Base-by-base conservation (phyloP, 768 basidiomycete species). In the Pilatotrama ljubarskyi region DNA sequence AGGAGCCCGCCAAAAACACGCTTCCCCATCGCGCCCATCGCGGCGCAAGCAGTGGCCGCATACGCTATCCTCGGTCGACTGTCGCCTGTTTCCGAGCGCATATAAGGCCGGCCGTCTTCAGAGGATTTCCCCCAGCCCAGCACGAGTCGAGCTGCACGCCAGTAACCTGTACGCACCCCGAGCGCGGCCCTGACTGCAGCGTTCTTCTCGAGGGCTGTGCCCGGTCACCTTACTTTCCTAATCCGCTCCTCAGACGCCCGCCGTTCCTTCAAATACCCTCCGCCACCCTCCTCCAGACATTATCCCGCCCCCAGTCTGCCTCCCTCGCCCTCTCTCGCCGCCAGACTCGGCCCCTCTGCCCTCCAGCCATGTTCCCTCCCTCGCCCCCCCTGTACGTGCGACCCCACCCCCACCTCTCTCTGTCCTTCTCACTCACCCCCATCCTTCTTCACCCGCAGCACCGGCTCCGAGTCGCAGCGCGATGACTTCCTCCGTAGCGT, bases 401-500 rank as follows among this genome's bases (percentile, higher is more conserved):
- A n/a, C n/a, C n/a, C n/a, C n/a, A n/a, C 17, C 36, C 3, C 32
- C 46, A 29, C 17, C n/a, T 7, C 24, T 41, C 24, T 20, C 35
- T 37, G 50, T n/a, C 49, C 37, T 18, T 14, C 41, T 1, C 32
- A 43, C 41, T 1, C 37, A 17, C 24, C 40, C 55, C 1, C 44
- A 32, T 32, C 10, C 29, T 5, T 10, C 29, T 32, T 32, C 10
- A 10, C 46, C 47, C 50, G 35, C 36, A 35, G 17, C 11, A 42
- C n/a, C 26, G 50, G 50, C 22, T 7, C 48, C 10, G 25, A 1
- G 11, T 26, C 37, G 13, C 36, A 24, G 2, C 46, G 49, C 0
- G 38, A 48, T 26, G 55, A 57, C 29, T 57, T 52, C 26, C 44
- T 62, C 37, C 24, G 50, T 14, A 18, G n/a, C 43, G 35, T 43